Conservation (phyloP, 768 basidiomycete genomes). For the Auriscalpium vulgare region DNA sequence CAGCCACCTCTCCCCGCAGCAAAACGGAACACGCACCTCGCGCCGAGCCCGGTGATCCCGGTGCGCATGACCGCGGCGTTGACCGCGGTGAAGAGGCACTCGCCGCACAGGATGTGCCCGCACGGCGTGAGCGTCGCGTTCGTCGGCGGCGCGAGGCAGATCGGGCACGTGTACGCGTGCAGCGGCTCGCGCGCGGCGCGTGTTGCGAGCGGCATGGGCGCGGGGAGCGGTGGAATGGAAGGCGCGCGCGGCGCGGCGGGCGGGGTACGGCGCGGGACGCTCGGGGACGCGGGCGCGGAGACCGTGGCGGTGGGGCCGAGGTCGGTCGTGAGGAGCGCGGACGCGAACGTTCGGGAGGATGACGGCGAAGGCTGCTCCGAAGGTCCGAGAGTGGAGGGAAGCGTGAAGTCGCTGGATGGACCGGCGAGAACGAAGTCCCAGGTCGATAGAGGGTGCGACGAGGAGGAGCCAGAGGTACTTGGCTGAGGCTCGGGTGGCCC, state of each 20-base stretch:
- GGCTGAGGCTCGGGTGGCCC: neutral
- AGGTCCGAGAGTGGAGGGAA: neutral
- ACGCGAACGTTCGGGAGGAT: neutral
- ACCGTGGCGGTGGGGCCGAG: too few relatives aligned
- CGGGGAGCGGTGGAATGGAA: too few relatives aligned
- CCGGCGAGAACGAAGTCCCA: neutral
- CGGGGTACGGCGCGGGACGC: too few relatives aligned
- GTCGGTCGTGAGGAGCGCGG: neutral
- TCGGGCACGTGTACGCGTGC: slow-evolving; percentile 13
- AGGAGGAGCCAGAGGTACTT: too few relatives aligned
- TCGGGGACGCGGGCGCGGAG: too few relatives aligned
- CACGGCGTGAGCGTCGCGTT: slow-evolving; percentile 16
- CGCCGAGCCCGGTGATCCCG: slow-evolving; percentile 11
- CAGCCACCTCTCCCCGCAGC: neutral
- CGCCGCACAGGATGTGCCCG: slow-evolving; percentile 17
- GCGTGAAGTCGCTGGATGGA: neutral
- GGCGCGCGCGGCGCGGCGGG: too few relatives aligned
- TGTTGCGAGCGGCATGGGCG: too few relatives aligned
- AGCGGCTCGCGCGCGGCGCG: slow-evolving; percentile 6
- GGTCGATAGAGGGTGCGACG: neutral
- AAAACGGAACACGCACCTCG: slow-evolving; percentile 5
- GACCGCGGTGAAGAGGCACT: slow-evolving; percentile 15
- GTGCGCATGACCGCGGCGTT: slow-evolving; percentile 9
- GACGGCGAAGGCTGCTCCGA: neutral
- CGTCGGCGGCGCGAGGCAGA: slow-evolving; percentile 12